phyloP scores from a whole-genome alignment of 1,139 yeast genomes.

The Protomyces gravidus region DNA sequence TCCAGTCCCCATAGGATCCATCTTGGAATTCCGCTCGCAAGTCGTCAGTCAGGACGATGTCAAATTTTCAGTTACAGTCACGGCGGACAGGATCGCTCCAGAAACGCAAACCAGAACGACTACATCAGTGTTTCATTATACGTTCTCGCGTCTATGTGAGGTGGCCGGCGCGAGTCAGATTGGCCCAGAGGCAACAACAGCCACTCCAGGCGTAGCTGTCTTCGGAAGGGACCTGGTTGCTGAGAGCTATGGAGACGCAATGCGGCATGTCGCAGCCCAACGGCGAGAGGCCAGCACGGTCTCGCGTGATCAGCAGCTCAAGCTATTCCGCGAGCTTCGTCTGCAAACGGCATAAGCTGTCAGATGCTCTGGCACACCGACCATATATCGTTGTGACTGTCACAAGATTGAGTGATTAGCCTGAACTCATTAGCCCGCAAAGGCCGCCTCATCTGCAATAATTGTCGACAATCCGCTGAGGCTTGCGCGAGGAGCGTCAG shows the following conservation, averaged over 20 bases:
- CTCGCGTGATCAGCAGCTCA: conserved; percentile 9
- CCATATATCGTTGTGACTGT: too few species aligned
- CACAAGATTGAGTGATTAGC: too few species aligned
- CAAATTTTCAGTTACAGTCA: conserved; percentile 23
- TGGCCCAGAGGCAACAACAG: background rate
- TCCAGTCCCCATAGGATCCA: conserved; percentile 28
- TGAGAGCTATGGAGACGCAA: conserved; percentile 24
- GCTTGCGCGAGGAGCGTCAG: too few species aligned
- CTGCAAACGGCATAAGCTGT: background rate
- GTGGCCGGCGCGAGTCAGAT: background rate
- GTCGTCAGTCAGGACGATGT: conserved; percentile 11
- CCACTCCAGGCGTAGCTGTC: background rate
- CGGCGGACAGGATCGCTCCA: conserved; percentile 22
- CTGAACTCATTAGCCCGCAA: too few species aligned
- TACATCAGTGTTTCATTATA: conserved; percentile 24
- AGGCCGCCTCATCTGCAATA: too few species aligned
- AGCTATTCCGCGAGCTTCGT: conserved; percentile 7
- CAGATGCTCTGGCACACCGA: too few species aligned
- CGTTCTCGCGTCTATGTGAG: conserved; percentile 9
- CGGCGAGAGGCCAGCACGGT: conserved; percentile 13
- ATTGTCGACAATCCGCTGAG: too few species aligned
- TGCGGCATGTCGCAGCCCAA: conserved; percentile 22
- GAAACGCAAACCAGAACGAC: conserved; percentile 5
- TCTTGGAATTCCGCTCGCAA: conserved; percentile 23
- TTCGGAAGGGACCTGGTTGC: conserved; percentile 15